Evolutionary conservation across 495 filamentous ascomycete species (phyloP), one percentile per base, ranked within the genome.

Genomic region (Apodospora peruviana): DNA sequence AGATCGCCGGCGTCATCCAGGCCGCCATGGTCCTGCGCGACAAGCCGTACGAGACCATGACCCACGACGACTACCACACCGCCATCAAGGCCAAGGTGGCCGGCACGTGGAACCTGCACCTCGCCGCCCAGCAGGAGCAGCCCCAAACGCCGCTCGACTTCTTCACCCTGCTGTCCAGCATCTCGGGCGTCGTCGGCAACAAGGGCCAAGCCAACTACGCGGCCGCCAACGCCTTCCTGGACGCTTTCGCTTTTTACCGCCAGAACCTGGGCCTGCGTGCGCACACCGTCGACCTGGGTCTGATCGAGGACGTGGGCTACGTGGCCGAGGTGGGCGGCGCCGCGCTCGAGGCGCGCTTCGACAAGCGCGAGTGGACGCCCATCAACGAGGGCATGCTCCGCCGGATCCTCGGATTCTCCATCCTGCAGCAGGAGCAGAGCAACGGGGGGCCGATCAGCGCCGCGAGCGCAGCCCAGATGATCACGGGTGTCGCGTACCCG

Each of bases 121-220:
- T 47, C 3, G 56, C 55, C 0, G 68, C 74, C 32, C 63, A 65
- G 8, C 63, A 65, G 4, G 43, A 53, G 1, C 42, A 45, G 24
- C 14, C 27, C 27, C 17, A 39, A 19, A 3, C 22, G n/a, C 53
- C 55, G 2, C 62, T 84, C 0, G 81, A 83, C 50, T 85, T 85
- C 66, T 83, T 85, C 57, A 60, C 81, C 36, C 63, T 73, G 29
- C 60, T 82, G 7, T 53, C 50, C 8, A 27, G 19, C 18, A 67
- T 40, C 75, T 55, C 64, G 0, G 73, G 64, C 22, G 58, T 77
- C 1, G 57, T 81, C n/a, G 82, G 82, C 2, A 74, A 61, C 32
- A 56, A 64, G 21, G 73, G 75, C 0, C 82, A 85, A 59, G 67
- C 75, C 16, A 75, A 77, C 11, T 84, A 85, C 55, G 70, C 77